These are phyloP conservation scores for Coniella lustricola DNA, from an alignment of 2,329 filamentous ascomycete genomes.

Conservation along the genomic window DNA sequence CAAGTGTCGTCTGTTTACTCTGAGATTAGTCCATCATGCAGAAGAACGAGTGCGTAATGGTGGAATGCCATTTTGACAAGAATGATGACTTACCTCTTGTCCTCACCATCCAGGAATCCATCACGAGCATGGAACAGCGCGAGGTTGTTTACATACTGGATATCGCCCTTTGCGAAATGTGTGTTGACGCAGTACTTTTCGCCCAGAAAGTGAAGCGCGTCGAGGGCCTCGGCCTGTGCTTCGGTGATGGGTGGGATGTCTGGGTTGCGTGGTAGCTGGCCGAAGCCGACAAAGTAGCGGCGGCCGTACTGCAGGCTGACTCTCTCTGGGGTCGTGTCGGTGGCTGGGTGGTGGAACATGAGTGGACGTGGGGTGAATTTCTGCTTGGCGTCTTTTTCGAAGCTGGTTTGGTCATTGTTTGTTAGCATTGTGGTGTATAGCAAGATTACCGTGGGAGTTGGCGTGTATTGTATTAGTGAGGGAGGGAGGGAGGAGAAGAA, in stretches of 20 bases:
- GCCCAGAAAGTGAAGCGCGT: conserved; percentile 42
- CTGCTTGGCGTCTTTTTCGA: conserved; percentile 36
- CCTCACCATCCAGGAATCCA: conserved; percentile 37
- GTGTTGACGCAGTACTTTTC: conserved; percentile 38
- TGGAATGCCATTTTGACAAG: too few species aligned
- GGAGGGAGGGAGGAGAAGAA: neutral
- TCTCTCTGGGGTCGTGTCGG: conserved; percentile 38
- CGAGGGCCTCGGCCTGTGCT: conserved; percentile 45
- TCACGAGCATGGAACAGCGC: conserved; percentile 46
- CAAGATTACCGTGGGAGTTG: too few species aligned
- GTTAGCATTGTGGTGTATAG: too few species aligned
- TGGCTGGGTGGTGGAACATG: conserved; percentile 47
- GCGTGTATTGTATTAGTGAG: neutral
- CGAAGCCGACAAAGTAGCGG: conserved; percentile 51
- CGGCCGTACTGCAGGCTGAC: conserved; percentile 55
- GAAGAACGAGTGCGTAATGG: too few species aligned
- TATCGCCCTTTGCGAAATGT: conserved; percentile 43
- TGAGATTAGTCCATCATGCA: too few species aligned
- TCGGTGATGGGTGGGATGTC: conserved; percentile 50
- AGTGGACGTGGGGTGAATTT: conserved; percentile 44
- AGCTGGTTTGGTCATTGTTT: too few species aligned
- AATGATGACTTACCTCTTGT: conserved; percentile 34
- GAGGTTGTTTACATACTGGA: conserved; percentile 50
- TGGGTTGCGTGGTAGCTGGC: conserved; percentile 43
- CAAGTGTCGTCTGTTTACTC: conserved; percentile 39